Conservation (phyloP, 176 grass and related monocot species). For the Rhynchospora pubera region DNA sequence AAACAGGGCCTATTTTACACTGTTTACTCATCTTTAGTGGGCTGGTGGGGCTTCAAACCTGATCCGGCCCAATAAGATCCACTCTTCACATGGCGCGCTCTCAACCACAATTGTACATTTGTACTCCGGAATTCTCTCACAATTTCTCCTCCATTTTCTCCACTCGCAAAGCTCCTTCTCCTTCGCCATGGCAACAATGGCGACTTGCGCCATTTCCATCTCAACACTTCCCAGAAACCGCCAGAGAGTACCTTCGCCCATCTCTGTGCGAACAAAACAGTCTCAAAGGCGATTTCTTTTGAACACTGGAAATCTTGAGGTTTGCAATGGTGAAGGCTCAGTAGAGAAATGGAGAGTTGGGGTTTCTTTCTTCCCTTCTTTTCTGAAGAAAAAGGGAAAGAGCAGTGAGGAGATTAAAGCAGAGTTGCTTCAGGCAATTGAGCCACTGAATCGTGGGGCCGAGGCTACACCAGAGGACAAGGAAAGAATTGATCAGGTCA, state of each 20-base stretch:
- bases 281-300: neutral
- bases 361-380: constrained; percentile 70
- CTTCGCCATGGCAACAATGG: constrained; percentile 7
- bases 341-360: constrained; percentile 39
- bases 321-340: neutral
- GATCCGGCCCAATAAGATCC: no score
- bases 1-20: no score
- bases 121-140: neutral
- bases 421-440: constrained; percentile 63
- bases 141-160: neutral
- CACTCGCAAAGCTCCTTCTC: neutral
- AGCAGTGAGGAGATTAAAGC: constrained; percentile 54
- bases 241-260: neutral
- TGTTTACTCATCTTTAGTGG: no score
- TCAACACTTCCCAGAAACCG: neutral
- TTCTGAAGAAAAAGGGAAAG: constrained; percentile 43
- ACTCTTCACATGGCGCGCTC: no score
- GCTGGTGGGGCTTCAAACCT: no score
- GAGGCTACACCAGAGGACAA: constrained; percentile 52
- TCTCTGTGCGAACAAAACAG: neutral
- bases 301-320: neutral
- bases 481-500: constrained; percentile 54
- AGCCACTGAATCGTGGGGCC: constrained; percentile 64
- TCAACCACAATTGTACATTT: no score
- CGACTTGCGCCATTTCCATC: neutral